Evolutionary conservation across 495 filamentous ascomycete genomes (phyloP), one percentile per base, ranked within the genome.

Genomic region (Talaromyces borbonicus): DNA sequence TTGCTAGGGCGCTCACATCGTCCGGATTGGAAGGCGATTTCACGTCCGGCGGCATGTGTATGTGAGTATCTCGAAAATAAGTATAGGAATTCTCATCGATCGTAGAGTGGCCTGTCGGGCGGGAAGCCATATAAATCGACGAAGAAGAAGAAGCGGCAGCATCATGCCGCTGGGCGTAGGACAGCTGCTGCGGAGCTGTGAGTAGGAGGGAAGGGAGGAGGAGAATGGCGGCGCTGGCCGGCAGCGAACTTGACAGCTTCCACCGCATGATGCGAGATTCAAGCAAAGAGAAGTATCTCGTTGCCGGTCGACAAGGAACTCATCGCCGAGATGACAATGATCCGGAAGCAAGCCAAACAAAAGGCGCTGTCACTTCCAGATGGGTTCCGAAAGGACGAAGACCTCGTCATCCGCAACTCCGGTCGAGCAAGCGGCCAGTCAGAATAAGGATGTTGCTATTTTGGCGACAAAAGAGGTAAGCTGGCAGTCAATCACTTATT

Each of bases 1-100:
- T 86, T 73, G 84, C 80, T 69, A 88, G 79, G 83, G 87, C 87
- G 85, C 87, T 85, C 85, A 78, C 86, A 83, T 90, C 83, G 72
- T 75, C 69, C 57, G 37, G 38, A 48, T 47, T 32, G 22, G 23
- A n/a, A n/a, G n/a, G 14, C 16, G 29, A 30, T 19, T 69, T 69
- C 56, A 69, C 63, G 19, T 61, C 50, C 40, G 58, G 52, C 20
- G 55, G 27, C 39, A 52, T 37, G 35, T 41, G 49, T 29, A 49
- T 40, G 20, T 43, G 36, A 49, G 42, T 50, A 57, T 30, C 54
- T 49, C 41, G 53, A 48, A 47, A 49, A 60, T 44, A 62, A 32
- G 39, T 48, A 40, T 41, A 36, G 22, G 23, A 25, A 14, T 20
- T 37, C 16, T 41, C 46, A 36, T 46, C 43, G 5, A 46, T 35